Evolutionary conservation across 768 basidiomycete species (phyloP), one percentile per base, ranked within the genome.

Genomic region (Naganishia vaughanmartiniae): DNA sequence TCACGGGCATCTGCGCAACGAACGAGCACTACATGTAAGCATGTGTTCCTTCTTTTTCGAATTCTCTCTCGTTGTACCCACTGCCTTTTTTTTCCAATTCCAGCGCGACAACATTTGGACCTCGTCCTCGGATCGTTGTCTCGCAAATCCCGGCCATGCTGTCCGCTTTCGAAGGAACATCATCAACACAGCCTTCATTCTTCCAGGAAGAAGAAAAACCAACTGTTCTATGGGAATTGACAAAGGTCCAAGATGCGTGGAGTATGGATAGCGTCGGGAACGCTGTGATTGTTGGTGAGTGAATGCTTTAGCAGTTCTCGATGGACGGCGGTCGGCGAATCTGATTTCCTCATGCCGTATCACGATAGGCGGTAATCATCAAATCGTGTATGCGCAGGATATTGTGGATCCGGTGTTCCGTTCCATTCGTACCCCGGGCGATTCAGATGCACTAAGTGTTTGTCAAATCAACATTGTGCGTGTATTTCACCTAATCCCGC

Each of bases 91-190:
- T 11, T 39, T n/a, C 10, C 48, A 12, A 21, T 31, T 30, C 10
- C 54, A 71, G 65, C n/a, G 70, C 70, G 24, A 66, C 65, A 9
- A 66, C 63, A 7, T 71, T 71, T 28, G 70, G 70, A 26, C 70
- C 70, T 4, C 42, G 54, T 2, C 70, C 70, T 4, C 54, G 54
- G 11, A 54, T 71, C 60, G 70, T 71, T 2, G 45, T 71, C 42
- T 71, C 63, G 12, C 70, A 55, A 60, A n/a, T 69, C 10, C 68
- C 68, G 10, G 68, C 42, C 9, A 66, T 66, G 48, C 17, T 66
- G 17, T 51, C 46, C 17, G 46, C 65, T 15, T 66, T 66, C 19
- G 65, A 54, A 17, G 39, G 24, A 14, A 42, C 42, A 15, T 46
- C 60, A 21, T 42, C 60, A 26, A 11, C 60, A 1, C 60, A 31